Evolutionary conservation across 1,139 yeast genomes (phyloP).

Genomic region (Lodderomyces beijingensis): DNA sequence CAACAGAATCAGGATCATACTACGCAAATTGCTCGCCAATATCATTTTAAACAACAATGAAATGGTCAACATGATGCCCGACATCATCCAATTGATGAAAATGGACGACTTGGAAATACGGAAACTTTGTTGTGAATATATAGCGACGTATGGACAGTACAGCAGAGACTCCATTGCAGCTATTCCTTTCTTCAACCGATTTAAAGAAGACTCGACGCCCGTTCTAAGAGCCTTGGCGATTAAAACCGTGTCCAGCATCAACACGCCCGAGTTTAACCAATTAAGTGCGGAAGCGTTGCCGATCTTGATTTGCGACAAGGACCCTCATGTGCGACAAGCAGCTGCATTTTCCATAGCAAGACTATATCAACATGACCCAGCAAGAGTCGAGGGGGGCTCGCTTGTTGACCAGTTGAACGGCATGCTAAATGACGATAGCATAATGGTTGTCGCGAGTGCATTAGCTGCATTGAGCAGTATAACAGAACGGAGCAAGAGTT

Average conservation of each 20-base stretch:
- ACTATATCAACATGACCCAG: conserved; percentile 55
- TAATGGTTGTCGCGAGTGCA: conserved; percentile 68
- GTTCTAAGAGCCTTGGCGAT: conserved; percentile 49
- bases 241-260: conserved; percentile 59
- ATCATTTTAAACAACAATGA: conserved; percentile 80
- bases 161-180: conserved; percentile 57
- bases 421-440: conserved; percentile 53
- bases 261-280: conserved; percentile 48
- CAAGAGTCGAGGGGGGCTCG: conserved; percentile 32
- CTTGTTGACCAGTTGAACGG: conserved; percentile 55
- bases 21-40: conserved; percentile 79
- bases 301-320: conserved; percentile 45
- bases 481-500: conserved; percentile 50
- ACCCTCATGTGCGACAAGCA: conserved; percentile 60
- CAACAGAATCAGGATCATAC: conserved; percentile 50
- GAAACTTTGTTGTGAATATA: conserved; percentile 59
- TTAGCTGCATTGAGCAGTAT: conserved; percentile 65
- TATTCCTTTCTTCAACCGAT: conserved; percentile 52
- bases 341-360: conserved; percentile 72
- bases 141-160: conserved; percentile 53
- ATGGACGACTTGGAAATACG: conserved; percentile 70
- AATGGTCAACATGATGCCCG: conserved; percentile 63
- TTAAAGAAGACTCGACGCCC: conserved; percentile 36
- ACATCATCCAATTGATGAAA: conserved; percentile 57
- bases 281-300: conserved; percentile 21